These are phyloP conservation scores for Lizonia empirigonia DNA, from an alignment of 2,329 filamentous ascomycete species.

Conservation along the genomic window DNA sequence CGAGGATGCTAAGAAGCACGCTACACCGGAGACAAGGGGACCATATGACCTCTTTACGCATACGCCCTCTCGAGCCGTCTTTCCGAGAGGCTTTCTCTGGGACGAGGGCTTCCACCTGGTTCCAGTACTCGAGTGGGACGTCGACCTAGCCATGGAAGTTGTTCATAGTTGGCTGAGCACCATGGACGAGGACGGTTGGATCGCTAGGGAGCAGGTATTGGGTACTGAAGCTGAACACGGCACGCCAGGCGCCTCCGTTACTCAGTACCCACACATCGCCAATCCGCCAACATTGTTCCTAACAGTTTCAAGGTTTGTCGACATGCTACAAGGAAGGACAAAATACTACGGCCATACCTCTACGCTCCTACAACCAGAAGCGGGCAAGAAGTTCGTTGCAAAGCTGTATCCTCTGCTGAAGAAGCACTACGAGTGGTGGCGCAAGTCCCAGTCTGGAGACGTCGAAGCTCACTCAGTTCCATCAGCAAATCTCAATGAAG, in stretches of 20 bases:
- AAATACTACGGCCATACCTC: constrained; percentile 61
- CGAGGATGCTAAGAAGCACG: constrained; percentile 72
- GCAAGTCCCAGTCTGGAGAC: constrained; percentile 84
- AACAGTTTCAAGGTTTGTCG: constrained; percentile 78
- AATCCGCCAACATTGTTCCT: constrained; percentile 95
- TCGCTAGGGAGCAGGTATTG: constrained; percentile 90
- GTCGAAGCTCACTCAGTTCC: constrained; percentile 36
- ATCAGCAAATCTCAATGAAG: constrained; percentile 65
- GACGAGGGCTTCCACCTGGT: constrained; percentile 95
- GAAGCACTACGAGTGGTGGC: constrained; percentile 91
- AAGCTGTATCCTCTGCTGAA: constrained; percentile 85
- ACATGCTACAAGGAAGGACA: constrained; percentile 48
- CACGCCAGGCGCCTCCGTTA: constrained; percentile 85
- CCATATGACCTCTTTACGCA: constrained; percentile 87
- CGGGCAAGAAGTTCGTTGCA: constrained; percentile 72
- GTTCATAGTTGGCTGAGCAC: constrained; percentile 91
- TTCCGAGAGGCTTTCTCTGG: constrained; percentile 94
- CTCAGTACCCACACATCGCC: constrained; percentile 94
- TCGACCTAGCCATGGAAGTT: constrained; percentile 82
- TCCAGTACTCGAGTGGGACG: constrained; percentile 88
- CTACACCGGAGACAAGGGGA: constrained; percentile 72
- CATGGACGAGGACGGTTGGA: constrained; percentile 97
- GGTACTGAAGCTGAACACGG: constrained; percentile 88
- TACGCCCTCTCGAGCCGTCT: constrained; percentile 88
- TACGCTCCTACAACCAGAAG: constrained; percentile 63